Evolutionary conservation across 441 rosid species (phyloP), one percentile per base, ranked within the genome.

Genomic region (Pelargonium fulgidum): DNA sequence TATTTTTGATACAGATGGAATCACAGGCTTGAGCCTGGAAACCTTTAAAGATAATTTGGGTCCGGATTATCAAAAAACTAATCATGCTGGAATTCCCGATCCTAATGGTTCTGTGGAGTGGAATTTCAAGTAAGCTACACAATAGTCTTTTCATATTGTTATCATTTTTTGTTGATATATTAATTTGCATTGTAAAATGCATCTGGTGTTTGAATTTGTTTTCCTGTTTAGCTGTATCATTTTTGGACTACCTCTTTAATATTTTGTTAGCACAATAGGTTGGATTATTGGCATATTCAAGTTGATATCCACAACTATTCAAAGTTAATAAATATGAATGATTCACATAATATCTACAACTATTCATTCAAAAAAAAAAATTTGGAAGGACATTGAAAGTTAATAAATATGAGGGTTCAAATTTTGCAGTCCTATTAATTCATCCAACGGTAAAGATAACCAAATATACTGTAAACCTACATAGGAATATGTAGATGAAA

Each of bases 61-160:
- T 71, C 69, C 79, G 36, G 72, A 71, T 41, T 76, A 76, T 65
- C 50, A 56, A 54, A 71, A 76, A 16, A 76, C 79, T 8, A 76
- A 76, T 29, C 62, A 68, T 76, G 79, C 67, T 19, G 79, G 79
- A 12, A 71, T 76, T 72, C 79, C 79, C 71, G 79, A 52, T 47
- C 4, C 75, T 63, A 62, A 68, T 4, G 79, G 79, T 68, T 68
- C 64, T 39, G 79, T 76, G 17, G 62, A 67, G 7, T 76, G 79
- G 79, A 76, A 39, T 64, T 76, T 76, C 75, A 71, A 76, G 79
- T 76, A 71, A 71, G 75, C 29, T 58, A 47, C 26, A 33, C 71
- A 47, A 26, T 41, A 9, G 14, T 45, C 24, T 29, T 14, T 56
- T 20, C 9, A n/a, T 24, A 13, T 17, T 11, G 12, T 68, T 54